Evolutionary conservation across 768 basidiomycete genomes (phyloP).

Genomic region (Suillus paluster): DNA sequence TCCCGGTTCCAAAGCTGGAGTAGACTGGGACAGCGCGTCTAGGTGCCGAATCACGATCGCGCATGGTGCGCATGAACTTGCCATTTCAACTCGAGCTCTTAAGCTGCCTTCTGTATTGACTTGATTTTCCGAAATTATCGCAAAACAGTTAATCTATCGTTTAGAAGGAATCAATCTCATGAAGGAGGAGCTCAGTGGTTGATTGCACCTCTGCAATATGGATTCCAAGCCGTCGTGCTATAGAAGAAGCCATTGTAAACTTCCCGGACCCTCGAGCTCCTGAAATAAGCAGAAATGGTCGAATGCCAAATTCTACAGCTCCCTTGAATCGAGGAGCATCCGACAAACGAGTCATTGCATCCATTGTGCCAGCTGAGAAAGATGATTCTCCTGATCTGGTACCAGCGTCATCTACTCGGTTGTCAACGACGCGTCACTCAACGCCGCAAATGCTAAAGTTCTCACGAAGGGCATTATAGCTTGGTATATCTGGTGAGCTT

Average conservation of each 20-base stretch:
- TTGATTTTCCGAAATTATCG: slow-evolving; percentile 78
- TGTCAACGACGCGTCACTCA: background rate
- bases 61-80: slow-evolving; percentile 80
- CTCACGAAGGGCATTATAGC: slow-evolving; percentile 57
- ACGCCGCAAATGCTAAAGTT: slow-evolving; percentile 8
- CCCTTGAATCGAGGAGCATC: slow-evolving; percentile 61
- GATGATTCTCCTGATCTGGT: background rate
- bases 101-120: slow-evolving; percentile 76
- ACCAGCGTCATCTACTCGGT: background rate
- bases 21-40: slow-evolving; percentile 77
- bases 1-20: slow-evolving; percentile 63
- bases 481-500: slow-evolving; percentile 55
- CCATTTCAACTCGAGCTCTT: slow-evolving; percentile 75
- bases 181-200: background rate
- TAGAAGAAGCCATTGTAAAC: slow-evolving; percentile 59
- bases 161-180: background rate
- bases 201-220: slow-evolving; percentile 73
- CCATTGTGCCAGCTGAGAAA: slow-evolving; percentile 37
- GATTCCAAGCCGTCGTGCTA: slow-evolving; percentile 68
- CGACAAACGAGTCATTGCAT: slow-evolving; percentile 58
- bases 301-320: slow-evolving; percentile 63
- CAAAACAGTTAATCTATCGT: slow-evolving; percentile 82
- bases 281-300: slow-evolving; percentile 74
- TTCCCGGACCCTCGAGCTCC: slow-evolving; percentile 87
- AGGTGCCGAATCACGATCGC: slow-evolving; percentile 79